Conservation (phyloP, 176 grass and related monocot species). For the maize (Zea mays) region DNA sequence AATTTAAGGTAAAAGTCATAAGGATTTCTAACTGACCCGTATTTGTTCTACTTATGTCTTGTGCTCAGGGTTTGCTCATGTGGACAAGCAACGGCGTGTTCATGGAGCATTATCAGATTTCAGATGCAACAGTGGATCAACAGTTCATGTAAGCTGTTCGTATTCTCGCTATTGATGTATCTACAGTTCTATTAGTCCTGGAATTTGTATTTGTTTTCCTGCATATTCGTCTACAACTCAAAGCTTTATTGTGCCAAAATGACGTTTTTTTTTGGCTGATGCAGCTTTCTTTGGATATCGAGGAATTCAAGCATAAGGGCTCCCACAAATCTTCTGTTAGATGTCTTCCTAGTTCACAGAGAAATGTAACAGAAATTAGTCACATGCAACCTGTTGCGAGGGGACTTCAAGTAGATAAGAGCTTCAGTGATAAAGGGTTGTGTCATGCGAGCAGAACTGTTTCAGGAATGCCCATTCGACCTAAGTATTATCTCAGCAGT, state of each 20-base stretch:
- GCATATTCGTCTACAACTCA: neutral
- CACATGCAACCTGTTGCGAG: neutral
- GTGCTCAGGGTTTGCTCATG: slow-evolving; percentile 41
- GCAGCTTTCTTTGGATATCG: slow-evolving; percentile 17
- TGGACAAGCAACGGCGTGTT: slow-evolving; percentile 44
- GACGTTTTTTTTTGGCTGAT: neutral
- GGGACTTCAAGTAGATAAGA: neutral
- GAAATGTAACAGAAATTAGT: neutral
- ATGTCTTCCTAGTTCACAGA: neutral
- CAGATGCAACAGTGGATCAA: slow-evolving; percentile 4
- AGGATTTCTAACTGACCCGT: slow-evolving; percentile 31
- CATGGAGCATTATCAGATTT: slow-evolving; percentile 19
- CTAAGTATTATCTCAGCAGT: neutral
- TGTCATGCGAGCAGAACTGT: neutral
- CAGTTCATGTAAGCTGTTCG: slow-evolving; percentile 37
- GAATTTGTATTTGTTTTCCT: neutral
- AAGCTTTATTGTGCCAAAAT: neutral
- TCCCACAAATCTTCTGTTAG: neutral
- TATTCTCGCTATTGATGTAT: neutral
- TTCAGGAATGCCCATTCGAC: neutral
- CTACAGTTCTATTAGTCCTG: neutral
- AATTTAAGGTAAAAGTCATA: neutral
- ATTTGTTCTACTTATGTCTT: slow-evolving; percentile 6
- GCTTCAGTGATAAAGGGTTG: neutral
- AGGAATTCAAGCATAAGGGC: slow-evolving; percentile 30